phyloP scores from a whole-genome alignment of 768 basidiomycete genomes.

The Pleurotus tuoliensis region DNA sequence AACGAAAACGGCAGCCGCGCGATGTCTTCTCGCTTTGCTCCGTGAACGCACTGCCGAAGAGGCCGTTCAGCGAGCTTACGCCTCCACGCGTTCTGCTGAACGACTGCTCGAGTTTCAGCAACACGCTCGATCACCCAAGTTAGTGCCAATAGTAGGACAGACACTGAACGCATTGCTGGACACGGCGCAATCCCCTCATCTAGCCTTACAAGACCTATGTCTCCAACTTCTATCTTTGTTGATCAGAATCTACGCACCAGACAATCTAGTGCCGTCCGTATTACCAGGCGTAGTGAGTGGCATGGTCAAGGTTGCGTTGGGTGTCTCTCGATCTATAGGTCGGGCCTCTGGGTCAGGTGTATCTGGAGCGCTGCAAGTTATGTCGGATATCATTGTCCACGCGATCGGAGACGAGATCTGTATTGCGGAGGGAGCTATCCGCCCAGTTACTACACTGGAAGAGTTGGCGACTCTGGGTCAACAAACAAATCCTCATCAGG shows the following conservation, averaged over 20 bases:
- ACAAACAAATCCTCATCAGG: conserved; percentile 13
- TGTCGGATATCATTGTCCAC: conserved; percentile 49
- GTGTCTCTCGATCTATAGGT: conserved; percentile 45
- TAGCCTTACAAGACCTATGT: conserved; percentile 60
- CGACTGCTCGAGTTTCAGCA: conserved; percentile 35
- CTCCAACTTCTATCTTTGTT: conserved; percentile 55
- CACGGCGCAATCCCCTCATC: conserved; percentile 50
- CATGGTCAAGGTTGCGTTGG: conserved; percentile 70
- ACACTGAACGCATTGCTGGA: conserved; percentile 72
- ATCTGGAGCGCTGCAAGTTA: conserved; percentile 49
- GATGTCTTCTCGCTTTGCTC: conserved; percentile 63
- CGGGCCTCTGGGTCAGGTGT: conserved; percentile 76
- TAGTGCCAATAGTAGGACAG: conserved; percentile 79
- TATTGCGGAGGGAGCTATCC: conserved; percentile 53
- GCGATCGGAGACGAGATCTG: conserved; percentile 71
- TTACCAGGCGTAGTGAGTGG: conserved; percentile 82
- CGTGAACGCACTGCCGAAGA: conserved; percentile 44
- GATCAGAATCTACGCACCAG: conserved; percentile 55
- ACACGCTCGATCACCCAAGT: conserved; percentile 41
- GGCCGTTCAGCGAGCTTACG: conserved; percentile 21
- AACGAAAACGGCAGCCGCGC: conserved; percentile 70
- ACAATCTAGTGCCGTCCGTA: conserved; percentile 54
- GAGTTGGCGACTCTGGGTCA: conserved; percentile 44
- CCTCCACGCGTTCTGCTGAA: conserved; percentile 18
- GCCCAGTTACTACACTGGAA: conserved; percentile 53